Base-by-base conservation (phyloP, 306 rosid genomes). In the Cucumis melo region DNA sequence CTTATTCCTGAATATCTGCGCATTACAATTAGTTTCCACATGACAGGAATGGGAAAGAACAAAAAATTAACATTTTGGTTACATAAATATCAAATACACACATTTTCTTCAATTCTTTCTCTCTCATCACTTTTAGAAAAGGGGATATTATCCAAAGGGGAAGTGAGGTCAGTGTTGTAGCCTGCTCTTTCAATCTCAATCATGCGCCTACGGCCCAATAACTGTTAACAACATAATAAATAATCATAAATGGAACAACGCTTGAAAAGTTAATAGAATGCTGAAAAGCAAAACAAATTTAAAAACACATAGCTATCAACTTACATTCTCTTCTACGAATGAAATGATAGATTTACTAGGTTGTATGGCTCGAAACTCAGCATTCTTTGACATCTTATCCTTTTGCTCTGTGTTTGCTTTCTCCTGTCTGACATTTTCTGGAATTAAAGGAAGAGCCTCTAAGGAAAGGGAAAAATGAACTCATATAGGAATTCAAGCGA, bases 241-340 rank as follows among this genome's bases (percentile, higher is more conserved):
- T 42, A 83, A 74, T 74, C 81, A 86, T 71, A 61, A 81, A 77
- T 48, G 36, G 77, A 10, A 44, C 44, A 56, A 27, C 44, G 56
- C 50, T n/a, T 21, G 71, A 59, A 76, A 61, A 15, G 41, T 3
- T 21, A 27, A 51, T 46, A 46, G 53, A 46, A 17, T 19, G 20
- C 23, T 54, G 7, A 17, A 0, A 15, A 3, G 20, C 20, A 32
- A 65, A 41, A 54, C 15, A 51, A 42, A 42, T 34, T 74, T 17
- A 61, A 23, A 77, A 42, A 87, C 75, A 64, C 82, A 78, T n/a
- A 39, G 73, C 75, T 79, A 78, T 83, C 81, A 90, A 83, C 84
- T 89, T 94, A 94, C 98, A 88, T 94, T 94, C 77, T 94, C 91
- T 81, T 94, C 95, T 81, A 94, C 96, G 66, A 83, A 91, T 51